A percentile compares a stretch with the other conserved stretches of the same genome.
Conservation (phyloP, 83 land plant species). For the Diphasiastrum complanatum region DNA sequence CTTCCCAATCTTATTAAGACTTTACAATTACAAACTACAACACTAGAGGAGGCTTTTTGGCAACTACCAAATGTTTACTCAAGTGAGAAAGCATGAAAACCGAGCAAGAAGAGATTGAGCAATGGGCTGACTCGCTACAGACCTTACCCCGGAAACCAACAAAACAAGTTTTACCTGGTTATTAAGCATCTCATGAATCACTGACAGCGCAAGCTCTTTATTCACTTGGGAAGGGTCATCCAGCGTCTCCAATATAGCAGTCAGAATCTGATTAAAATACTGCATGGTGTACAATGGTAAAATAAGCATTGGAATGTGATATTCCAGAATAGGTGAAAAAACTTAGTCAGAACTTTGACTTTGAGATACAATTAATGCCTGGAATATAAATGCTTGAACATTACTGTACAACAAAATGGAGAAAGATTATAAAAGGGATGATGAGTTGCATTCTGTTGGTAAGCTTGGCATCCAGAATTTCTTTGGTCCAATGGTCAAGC, state of each 20-base stretch:
- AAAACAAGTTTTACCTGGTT: slow-evolving; percentile 3
- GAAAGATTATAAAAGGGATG: too few relatives aligned
- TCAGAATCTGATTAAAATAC: slow-evolving; percentile 14
- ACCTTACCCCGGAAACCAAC: background rate
- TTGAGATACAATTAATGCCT: too few relatives aligned
- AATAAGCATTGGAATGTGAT: background rate
- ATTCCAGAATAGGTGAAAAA: background rate
- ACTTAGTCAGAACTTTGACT: background rate
- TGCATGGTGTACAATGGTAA: too few relatives aligned
- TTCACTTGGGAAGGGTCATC: background rate
- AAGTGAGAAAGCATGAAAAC: background rate
- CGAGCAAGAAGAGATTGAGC: background rate
- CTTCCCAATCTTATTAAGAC: too few relatives aligned
- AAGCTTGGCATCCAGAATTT: too few relatives aligned
- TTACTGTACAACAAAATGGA: too few relatives aligned
- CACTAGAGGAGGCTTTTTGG: background rate
- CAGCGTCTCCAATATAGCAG: slow-evolving; percentile 4
- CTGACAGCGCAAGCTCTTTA: background rate
- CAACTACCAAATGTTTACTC: too few relatives aligned
- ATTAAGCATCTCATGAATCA: slow-evolving; percentile 5
- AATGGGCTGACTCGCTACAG: background rate
- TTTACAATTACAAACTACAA: too few relatives aligned
- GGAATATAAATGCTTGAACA: too few relatives aligned
- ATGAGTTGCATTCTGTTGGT: too few relatives aligned
- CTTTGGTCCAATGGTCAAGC: too few relatives aligned